Percentiles rank a stretch among this genome's conserved stretches.
These are phyloP conservation scores for Vitis rotundifolia DNA, from an alignment of 164 flowering plant species.

Conservation along the genomic window DNA sequence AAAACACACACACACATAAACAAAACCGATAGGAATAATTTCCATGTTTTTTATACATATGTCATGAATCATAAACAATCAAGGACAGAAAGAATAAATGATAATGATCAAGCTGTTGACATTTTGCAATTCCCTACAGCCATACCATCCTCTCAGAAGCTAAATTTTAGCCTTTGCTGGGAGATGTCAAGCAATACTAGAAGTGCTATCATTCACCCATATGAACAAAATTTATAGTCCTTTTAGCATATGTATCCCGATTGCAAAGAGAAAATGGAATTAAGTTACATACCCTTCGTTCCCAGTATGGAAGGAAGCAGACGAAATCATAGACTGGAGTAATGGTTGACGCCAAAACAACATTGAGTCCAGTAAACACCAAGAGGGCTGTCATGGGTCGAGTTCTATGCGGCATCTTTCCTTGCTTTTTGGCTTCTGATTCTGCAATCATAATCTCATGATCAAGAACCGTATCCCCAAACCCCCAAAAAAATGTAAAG, in stretches of 20 bases:
- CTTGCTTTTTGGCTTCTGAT: neutral
- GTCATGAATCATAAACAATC: no score
- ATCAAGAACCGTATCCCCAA: neutral
- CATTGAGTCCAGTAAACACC: constrained; percentile 65
- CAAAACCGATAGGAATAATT: no score
- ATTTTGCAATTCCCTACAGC: no score
- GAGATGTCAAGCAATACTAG: no score
- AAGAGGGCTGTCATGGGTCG: constrained; percentile 63
- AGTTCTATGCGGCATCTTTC: constrained; percentile 54
- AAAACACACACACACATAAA: no score
- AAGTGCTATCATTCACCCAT: no score
- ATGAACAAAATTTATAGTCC: no score
- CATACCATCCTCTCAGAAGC: no score
- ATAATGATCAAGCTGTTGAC: no score
- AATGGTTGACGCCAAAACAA: constrained; percentile 47
- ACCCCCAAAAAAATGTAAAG: neutral
- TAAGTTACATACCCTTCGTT: constrained; percentile 56
- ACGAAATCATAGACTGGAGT: constrained; percentile 74
- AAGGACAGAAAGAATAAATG: no score
- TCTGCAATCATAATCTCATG: constrained; percentile 4
- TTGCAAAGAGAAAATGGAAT: neutral
- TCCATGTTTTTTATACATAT: no score
- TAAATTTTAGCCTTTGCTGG: no score
- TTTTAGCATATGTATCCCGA: neutral
- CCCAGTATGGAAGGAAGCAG: constrained; percentile 80